Conservation (phyloP, 257 asterid species). For the Scutellaria barbata region DNA sequence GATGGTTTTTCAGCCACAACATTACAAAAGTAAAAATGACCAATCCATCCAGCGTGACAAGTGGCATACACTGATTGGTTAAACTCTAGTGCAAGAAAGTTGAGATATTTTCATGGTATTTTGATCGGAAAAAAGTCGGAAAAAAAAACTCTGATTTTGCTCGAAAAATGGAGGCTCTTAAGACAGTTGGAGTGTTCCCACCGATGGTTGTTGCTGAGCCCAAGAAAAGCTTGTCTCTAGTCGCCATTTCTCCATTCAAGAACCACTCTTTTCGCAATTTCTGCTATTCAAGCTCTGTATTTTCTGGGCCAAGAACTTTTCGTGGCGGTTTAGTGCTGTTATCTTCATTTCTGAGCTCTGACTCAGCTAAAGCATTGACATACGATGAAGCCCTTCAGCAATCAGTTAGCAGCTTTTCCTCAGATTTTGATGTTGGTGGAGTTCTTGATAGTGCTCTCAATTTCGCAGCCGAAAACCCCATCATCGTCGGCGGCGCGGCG, state of each 20-base stretch:
- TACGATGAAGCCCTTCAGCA: slow-evolving; percentile 76
- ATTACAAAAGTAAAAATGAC: slow-evolving; percentile 4
- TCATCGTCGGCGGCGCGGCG: slow-evolving; percentile 63
- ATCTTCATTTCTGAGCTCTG: slow-evolving; percentile 58
- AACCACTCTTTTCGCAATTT: slow-evolving; percentile 39
- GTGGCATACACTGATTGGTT: slow-evolving; percentile 35
- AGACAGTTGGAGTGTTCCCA: slow-evolving; percentile 65
- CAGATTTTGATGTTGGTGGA: slow-evolving; percentile 62
- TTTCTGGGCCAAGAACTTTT: slow-evolving; percentile 43
- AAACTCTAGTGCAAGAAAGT: slow-evolving; percentile 3
- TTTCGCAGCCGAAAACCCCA: slow-evolving; percentile 70
- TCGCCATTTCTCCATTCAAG: slow-evolving; percentile 44
- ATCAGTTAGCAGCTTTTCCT: no score
- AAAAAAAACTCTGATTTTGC: slow-evolving; percentile 1
- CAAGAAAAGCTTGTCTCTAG: slow-evolving; percentile 41
- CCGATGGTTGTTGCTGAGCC: slow-evolving; percentile 64
- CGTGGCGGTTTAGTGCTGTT: slow-evolving; percentile 60
- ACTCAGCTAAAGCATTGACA: slow-evolving; percentile 67
- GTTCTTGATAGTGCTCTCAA: slow-evolving; percentile 52
- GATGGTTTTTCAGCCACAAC: slow-evolving; percentile 52
- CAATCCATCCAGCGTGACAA: slow-evolving; percentile 36
- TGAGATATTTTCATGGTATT: slow-evolving; percentile 2
- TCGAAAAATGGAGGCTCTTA: slow-evolving; percentile 69
- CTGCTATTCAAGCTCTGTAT: background rate
- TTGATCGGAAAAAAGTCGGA: slow-evolving; percentile 8